These are phyloP conservation scores for Ceratobasidium sp. DNA, from an alignment of 1,284 basidiomycete species.

Conservation along the genomic window DNA sequence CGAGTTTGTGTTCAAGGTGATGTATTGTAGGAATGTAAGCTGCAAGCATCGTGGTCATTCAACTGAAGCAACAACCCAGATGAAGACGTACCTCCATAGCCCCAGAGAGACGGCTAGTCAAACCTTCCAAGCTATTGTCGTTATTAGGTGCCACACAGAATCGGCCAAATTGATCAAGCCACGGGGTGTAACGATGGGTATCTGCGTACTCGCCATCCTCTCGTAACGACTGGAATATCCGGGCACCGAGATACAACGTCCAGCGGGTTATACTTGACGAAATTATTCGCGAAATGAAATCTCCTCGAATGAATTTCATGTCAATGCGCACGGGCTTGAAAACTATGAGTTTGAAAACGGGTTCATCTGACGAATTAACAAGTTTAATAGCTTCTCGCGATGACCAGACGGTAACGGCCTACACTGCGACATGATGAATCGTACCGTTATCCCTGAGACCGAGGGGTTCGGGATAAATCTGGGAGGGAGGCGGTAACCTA, in stretches of 20 bases:
- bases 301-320: not conserved
- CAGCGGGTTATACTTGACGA: not conserved
- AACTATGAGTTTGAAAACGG: not conserved
- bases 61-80: not conserved
- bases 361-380: not conserved
- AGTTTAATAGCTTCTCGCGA: not conserved
- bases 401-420: not conserved
- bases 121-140: not conserved
- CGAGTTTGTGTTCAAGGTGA: not conserved
- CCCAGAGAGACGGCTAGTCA: not conserved
- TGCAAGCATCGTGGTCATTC: not conserved
- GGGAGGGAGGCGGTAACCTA: not conserved
- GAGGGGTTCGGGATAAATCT: not conserved
- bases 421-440: conserved; percentile 37
- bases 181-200: not conserved
- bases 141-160: not conserved
- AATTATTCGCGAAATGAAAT: not conserved
- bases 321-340: not conserved
- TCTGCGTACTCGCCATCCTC: not conserved
- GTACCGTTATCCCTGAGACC: not conserved
- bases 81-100: conserved; percentile 7
- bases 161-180: not conserved
- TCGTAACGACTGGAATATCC: not conserved
- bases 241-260: conserved; percentile 10
- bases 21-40: not conserved